These are phyloP conservation scores for Syzygium aromaticum DNA, from an alignment of 345 rosid species.

Conservation along the genomic window DNA sequence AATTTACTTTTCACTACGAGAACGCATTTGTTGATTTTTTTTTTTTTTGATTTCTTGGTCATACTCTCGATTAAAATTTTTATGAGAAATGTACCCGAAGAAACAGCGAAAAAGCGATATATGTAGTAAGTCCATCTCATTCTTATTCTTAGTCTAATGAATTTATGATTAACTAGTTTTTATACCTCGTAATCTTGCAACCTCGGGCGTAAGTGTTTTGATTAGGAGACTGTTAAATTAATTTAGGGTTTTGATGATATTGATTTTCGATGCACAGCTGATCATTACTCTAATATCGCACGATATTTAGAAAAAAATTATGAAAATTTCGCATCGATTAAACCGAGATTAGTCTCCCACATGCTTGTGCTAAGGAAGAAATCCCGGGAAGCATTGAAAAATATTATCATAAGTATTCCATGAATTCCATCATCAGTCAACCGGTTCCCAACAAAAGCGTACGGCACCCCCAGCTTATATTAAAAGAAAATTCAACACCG, in stretches of 20 bases:
- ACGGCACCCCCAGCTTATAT: neutral
- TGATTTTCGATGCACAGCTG: neutral
- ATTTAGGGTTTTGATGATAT: neutral
- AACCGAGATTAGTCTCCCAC: neutral
- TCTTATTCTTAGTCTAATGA: neutral
- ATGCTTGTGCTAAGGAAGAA: neutral
- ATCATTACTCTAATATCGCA: neutral
- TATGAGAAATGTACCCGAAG: neutral
- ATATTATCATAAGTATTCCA: neutral
- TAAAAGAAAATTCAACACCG: neutral
- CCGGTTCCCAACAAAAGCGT: neutral
- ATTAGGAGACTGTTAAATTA: neutral
- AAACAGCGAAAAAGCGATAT: neutral
- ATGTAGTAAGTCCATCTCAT: neutral
- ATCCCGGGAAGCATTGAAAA: neutral
- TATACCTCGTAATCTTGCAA: neutral
- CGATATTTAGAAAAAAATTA: neutral
- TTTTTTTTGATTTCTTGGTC: neutral
- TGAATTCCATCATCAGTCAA: neutral
- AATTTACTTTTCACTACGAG: neutral
- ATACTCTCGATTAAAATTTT: neutral
- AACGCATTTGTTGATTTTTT: neutral
- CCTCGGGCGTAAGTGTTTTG: neutral
- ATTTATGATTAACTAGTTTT: neutral
- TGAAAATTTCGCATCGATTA: neutral